Evolutionary conservation across 495 filamentous ascomycete genomes (phyloP).

Genomic region (Neurospora africana): DNA sequence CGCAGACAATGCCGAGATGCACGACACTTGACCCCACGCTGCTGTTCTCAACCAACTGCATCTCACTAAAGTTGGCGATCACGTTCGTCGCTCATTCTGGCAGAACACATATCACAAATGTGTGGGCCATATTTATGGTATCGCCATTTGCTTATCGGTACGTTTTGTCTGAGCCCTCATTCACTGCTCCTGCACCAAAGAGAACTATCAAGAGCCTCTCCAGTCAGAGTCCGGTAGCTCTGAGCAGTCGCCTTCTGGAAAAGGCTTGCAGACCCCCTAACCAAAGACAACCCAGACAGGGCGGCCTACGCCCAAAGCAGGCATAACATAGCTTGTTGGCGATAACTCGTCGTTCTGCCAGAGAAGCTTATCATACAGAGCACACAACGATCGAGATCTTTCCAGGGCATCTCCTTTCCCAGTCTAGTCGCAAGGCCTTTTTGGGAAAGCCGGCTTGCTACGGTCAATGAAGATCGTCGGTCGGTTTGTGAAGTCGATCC

Average conservation of each 20-base stretch:
- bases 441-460: neutral
- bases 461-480: neutral
- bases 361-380: neutral
- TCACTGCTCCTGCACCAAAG: neutral
- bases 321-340: neutral
- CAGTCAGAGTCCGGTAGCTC: neutral
- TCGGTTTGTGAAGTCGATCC: neutral
- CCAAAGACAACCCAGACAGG: neutral
- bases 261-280: neutral
- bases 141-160: neutral
- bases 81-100: neutral
- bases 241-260: neutral
- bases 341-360: neutral
- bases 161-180: neutral
- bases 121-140: neutral
- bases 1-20: neutral
- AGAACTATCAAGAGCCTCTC: neutral
- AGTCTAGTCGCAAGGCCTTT: neutral
- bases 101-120: neutral
- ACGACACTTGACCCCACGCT: neutral
- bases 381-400: neutral
- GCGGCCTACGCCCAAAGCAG: neutral
- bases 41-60: neutral
- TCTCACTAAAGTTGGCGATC: neutral
- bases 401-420: neutral